These are phyloP conservation scores for Neopestalotiopsis clavispora DNA, from an alignment of 2,329 filamentous ascomycete genomes.

Conservation along the genomic window DNA sequence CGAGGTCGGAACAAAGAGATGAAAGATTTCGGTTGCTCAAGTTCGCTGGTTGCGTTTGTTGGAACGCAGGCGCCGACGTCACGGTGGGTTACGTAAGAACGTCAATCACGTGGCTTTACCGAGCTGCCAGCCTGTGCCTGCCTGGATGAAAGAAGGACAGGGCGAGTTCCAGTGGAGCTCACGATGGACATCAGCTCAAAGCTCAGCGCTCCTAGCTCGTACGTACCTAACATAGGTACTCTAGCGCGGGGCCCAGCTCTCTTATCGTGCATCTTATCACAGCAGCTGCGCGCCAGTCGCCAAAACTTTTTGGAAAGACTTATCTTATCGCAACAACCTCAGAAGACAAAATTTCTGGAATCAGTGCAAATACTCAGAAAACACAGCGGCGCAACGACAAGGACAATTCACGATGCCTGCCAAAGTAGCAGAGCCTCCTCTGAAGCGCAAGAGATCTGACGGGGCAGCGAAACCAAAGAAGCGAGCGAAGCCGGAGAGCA, in stretches of 20 bases:
- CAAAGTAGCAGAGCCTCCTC: slow-evolving; percentile 33
- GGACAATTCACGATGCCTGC: slow-evolving; percentile 33
- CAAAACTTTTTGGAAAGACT: not conserved
- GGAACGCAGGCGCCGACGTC: slow-evolving; percentile 14
- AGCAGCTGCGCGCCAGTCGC: not conserved
- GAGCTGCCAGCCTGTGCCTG: not conserved
- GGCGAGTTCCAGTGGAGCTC: not conserved
- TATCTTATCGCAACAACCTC: slow-evolving; percentile 3
- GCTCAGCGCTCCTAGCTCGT: not conserved
- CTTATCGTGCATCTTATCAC: not conserved
- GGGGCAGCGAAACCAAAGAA: slow-evolving; percentile 53
- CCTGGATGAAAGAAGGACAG: not conserved
- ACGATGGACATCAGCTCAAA: not conserved
- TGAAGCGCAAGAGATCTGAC: slow-evolving; percentile 59
- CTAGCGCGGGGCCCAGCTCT: not conserved
- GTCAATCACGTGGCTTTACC: slow-evolving; percentile 1
- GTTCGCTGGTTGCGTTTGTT: not conserved
- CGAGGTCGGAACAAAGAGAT: not conserved
- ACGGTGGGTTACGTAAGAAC: slow-evolving; percentile 9
- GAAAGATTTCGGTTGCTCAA: slow-evolving; percentile 4
- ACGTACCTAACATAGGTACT: not conserved
- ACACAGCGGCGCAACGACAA: not conserved
- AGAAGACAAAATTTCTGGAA: not conserved
- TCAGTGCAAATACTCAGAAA: not conserved
- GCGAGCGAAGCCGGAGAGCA: slow-evolving; percentile 53